A percentile compares a stretch with the other conserved stretches of the same genome.
These are phyloP conservation scores for Gaeumannomyces tritici DNA, from an alignment of 2,329 filamentous ascomycete species.

Conservation along the genomic window DNA sequence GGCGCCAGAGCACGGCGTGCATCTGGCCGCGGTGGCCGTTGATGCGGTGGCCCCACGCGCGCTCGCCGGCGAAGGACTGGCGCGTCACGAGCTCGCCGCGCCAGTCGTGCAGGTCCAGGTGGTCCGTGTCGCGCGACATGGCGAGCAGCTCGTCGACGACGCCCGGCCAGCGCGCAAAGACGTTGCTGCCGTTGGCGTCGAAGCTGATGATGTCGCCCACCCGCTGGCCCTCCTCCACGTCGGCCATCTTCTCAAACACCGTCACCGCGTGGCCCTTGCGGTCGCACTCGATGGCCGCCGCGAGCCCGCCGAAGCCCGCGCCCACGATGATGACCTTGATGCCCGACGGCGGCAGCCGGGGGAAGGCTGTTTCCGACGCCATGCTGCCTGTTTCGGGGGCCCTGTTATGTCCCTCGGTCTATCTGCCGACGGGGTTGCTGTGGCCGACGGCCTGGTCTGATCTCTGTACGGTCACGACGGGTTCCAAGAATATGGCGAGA, in stretches of 20 bases:
- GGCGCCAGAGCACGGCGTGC: slow-evolving; percentile 40
- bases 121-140: slow-evolving; percentile 36
- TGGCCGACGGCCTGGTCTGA: too few species aligned
- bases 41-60: slow-evolving; percentile 33
- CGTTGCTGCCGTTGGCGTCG: slow-evolving; percentile 44
- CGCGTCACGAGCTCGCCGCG: slow-evolving; percentile 39
- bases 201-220: slow-evolving; percentile 41
- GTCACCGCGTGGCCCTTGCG: slow-evolving; percentile 41
- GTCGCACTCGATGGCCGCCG: slow-evolving; percentile 48
- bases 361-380: slow-evolving; percentile 7
- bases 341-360: slow-evolving; percentile 22
- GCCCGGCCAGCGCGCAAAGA: slow-evolving; percentile 45
- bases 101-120: slow-evolving; percentile 30
- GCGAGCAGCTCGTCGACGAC: slow-evolving; percentile 38
- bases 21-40: slow-evolving; percentile 45
- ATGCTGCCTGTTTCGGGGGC: neutral
- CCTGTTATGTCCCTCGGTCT: too few species aligned
- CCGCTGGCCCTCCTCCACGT: slow-evolving; percentile 27
- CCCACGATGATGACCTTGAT: slow-evolving; percentile 39
- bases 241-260: slow-evolving; percentile 29
- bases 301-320: slow-evolving; percentile 48
- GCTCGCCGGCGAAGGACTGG: slow-evolving; percentile 24
- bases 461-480: too few species aligned
- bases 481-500: too few species aligned
- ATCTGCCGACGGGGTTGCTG: too few species aligned